Percentiles rank a stretch among this genome's conserved stretches.
Conservation (phyloP, 306 rosid genomes). For the Dryas drummondii region DNA sequence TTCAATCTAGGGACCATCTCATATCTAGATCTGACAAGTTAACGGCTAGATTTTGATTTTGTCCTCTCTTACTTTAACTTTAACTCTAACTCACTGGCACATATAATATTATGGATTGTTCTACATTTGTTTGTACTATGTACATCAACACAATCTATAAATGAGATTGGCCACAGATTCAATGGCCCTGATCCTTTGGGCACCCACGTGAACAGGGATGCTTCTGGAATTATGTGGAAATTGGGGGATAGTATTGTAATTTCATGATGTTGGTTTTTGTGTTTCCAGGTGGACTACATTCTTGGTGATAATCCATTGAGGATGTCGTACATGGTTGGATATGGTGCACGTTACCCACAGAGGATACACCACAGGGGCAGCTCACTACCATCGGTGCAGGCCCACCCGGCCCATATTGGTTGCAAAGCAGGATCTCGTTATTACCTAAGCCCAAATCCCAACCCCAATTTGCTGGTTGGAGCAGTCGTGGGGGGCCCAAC, state of each 20-base stretch:
- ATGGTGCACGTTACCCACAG: constrained; percentile 77
- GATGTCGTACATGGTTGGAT: constrained; percentile 99
- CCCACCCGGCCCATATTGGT: constrained; percentile 75
- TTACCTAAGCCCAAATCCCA: constrained; percentile 67
- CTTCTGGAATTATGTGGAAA: background rate
- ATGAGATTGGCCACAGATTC: constrained; percentile 12
- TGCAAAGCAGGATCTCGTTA: constrained; percentile 81
- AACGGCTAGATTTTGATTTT: constrained; percentile 57
- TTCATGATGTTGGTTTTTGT: background rate
- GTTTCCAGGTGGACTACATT: constrained; percentile 81
- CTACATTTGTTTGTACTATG: background rate
- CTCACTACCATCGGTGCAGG: constrained; percentile 68
- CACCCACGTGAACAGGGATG: background rate
- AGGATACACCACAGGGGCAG: constrained; percentile 92
- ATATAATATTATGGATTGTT: background rate
- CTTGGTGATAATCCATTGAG: constrained; percentile 85
- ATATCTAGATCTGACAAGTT: constrained; percentile 27
- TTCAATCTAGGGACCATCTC: constrained; percentile 12
- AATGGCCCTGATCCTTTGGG: background rate
- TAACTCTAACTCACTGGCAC: no score
- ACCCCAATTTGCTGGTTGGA: constrained; percentile 75
- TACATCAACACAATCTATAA: background rate
- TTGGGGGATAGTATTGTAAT: background rate
- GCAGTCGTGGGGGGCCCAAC: constrained; percentile 87
- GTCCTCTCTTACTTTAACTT: constrained; percentile 8